A percentile compares a stretch with the other conserved stretches of the same genome.
phyloP scores from a whole-genome alignment of 768 basidiomycete genomes.

The Polyporus arcularius region DNA sequence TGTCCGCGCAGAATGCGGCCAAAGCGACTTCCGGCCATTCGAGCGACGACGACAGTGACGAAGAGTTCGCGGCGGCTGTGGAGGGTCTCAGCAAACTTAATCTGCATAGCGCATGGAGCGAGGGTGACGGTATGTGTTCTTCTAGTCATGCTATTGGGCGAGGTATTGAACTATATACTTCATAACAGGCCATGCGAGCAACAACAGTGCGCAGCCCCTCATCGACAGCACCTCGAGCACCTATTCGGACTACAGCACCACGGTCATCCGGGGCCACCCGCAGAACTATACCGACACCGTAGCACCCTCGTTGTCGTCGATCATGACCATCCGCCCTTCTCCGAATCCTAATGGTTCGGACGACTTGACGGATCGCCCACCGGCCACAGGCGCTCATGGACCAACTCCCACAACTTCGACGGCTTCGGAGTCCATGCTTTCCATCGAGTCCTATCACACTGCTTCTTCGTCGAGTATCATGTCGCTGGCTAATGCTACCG shows the following conservation, averaged over 20 bases:
- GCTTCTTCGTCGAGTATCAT: constrained; percentile 44
- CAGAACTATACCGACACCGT: constrained; percentile 35
- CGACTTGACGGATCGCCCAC: constrained; percentile 41
- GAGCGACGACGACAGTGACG: constrained; percentile 63
- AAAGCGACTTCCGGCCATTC: constrained; percentile 31
- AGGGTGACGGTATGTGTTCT: constrained; percentile 37
- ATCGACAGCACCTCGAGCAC: constrained; percentile 45
- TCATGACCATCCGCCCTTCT: constrained; percentile 67
- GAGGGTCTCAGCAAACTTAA: constrained; percentile 52
- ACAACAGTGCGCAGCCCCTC: constrained; percentile 56
- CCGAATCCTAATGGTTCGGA: constrained; percentile 49
- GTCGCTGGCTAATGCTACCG: constrained; percentile 68
- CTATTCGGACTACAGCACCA: constrained; percentile 67
- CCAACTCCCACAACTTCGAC: constrained; percentile 23
- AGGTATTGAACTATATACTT: constrained; percentile 15
- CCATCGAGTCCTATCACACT: constrained; percentile 66
- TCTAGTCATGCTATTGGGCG: neutral
- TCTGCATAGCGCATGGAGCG: constrained; percentile 50
- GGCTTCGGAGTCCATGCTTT: constrained; percentile 47
- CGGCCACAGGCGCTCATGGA: constrained; percentile 32
- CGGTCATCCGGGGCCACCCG: constrained; percentile 56
- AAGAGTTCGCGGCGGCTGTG: constrained; percentile 66
- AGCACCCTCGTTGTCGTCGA: constrained; percentile 64
- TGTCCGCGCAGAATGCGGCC: constrained; percentile 42
- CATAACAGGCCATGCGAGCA: constrained; percentile 33